A percentile compares a stretch with the other conserved stretches of the same genome.
Conservation (phyloP, 768 basidiomycete genomes). For the Agaricus subrufescens region DNA sequence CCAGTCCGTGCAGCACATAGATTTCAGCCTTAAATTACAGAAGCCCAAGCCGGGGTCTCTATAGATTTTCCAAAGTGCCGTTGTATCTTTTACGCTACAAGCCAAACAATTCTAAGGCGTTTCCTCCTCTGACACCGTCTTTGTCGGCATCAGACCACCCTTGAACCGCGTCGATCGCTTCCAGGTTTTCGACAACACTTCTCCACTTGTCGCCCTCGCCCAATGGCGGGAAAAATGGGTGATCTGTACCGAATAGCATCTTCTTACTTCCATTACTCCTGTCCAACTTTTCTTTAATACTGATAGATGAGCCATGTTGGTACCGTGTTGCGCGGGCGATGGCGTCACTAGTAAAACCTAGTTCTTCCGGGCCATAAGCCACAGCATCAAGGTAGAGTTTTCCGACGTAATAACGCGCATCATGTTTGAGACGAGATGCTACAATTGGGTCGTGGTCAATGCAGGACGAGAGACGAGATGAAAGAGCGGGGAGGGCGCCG, state of each 20-base stretch:
- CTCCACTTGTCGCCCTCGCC: constrained; percentile 66
- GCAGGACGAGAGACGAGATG: constrained; percentile 81
- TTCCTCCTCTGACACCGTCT: constrained; percentile 62
- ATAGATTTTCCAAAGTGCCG: not conserved
- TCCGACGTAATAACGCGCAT: constrained; percentile 80
- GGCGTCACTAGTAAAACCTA: constrained; percentile 71
- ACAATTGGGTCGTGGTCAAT: constrained; percentile 83
- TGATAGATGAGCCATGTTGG: constrained; percentile 27
- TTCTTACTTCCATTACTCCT: constrained; percentile 48
- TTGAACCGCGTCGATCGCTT: constrained; percentile 65
- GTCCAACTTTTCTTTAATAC: constrained; percentile 13
- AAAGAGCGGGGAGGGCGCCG: constrained; percentile 77
- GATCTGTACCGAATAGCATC: constrained; percentile 83
- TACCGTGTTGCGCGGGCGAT: constrained; percentile 57
- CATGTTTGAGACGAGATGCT: constrained; percentile 67
- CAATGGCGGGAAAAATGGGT: constrained; percentile 89
- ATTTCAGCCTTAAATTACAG: constrained; percentile 96
- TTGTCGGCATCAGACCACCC: constrained; percentile 60
- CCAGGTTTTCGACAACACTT: constrained; percentile 82
- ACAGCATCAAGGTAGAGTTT: constrained; percentile 82
- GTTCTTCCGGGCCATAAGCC: constrained; percentile 83
- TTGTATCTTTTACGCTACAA: constrained; percentile 18
- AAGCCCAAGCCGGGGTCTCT: constrained; percentile 32
- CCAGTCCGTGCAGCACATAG: constrained; percentile 90
- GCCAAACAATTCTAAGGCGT: constrained; percentile 70